These are phyloP conservation scores for Xanthoconium separans DNA, from an alignment of 1,284 basidiomycete genomes.

Conservation along the genomic window DNA sequence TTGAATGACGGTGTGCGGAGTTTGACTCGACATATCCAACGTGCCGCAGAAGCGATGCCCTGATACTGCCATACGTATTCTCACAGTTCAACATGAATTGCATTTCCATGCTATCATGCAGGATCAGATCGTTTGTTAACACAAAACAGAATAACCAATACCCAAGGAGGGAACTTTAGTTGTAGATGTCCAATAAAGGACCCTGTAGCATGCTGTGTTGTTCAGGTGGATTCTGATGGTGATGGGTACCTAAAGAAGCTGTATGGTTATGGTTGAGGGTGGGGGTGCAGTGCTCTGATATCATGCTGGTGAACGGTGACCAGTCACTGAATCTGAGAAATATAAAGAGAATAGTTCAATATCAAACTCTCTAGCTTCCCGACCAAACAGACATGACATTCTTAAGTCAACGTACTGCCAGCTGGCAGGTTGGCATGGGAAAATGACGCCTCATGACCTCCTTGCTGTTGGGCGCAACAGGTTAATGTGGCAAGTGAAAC, in stretches of 20 bases:
- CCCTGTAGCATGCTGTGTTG: slow-evolving; percentile 16
- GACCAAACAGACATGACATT: no score
- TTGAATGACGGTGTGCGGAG: not conserved
- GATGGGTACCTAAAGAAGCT: not conserved
- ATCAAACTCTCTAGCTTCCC: no score
- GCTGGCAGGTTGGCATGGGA: no score
- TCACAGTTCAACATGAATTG: not conserved
- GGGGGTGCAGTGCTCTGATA: not conserved
- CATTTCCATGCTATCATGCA: not conserved
- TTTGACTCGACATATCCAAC: not conserved
- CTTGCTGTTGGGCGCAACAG: no score
- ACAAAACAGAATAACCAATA: slow-evolving; percentile 1
- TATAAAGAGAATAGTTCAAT: no score
- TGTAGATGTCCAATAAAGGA: slow-evolving; percentile 1
- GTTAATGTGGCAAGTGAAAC: no score
- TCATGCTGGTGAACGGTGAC: no score
- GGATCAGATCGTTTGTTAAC: slow-evolving; percentile 11
- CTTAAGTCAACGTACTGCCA: no score
- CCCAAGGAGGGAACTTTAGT: not conserved
- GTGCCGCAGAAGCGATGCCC: slow-evolving; percentile 2
- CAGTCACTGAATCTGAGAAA: no score
- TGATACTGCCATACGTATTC: not conserved
- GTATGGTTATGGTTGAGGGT: not conserved
- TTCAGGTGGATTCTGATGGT: slow-evolving; percentile 1
- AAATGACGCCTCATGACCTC: no score